A percentile compares a stretch with the other conserved stretches of the same genome.
Conservation (phyloP, 2,329 filamentous ascomycete species). For the Zelopaecilomyces penicillatus region DNA sequence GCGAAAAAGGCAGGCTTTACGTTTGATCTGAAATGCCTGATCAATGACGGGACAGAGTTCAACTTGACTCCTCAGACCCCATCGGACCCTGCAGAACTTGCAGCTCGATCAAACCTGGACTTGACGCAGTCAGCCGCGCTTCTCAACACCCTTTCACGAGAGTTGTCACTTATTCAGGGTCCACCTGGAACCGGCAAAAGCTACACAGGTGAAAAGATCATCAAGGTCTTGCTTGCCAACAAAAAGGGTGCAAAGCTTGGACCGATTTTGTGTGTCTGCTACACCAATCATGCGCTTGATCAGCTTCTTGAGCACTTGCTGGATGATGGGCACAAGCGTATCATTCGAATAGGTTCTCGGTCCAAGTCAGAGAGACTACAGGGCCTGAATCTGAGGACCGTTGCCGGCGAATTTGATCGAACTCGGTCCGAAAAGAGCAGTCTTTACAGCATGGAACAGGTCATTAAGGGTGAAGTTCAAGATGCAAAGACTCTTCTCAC, state of each 20-base stretch:
- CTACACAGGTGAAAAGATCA: constrained; percentile 51
- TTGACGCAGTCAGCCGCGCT: constrained; percentile 42
- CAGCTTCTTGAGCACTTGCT: constrained; percentile 45
- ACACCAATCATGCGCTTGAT: constrained; percentile 28
- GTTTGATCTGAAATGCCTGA: constrained; percentile 25
- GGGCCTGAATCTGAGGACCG: constrained; percentile 38
- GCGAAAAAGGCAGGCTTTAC: constrained; percentile 37
- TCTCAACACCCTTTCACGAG: constrained; percentile 41
- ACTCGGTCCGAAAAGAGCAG: constrained; percentile 32
- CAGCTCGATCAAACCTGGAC: constrained; percentile 40
- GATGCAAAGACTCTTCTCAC: neutral
- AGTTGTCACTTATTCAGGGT: constrained; percentile 57
- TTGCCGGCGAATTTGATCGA: constrained; percentile 21
- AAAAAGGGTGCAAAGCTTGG: constrained; percentile 31
- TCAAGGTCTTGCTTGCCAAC: constrained; percentile 43
- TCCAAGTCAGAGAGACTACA: constrained; percentile 47
- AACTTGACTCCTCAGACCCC: constrained; percentile 12
- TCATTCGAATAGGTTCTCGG: constrained; percentile 54
- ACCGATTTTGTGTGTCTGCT: constrained; percentile 44
- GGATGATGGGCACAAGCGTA: constrained; percentile 34
- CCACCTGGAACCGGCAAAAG: constrained; percentile 64
- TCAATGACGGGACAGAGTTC: constrained; percentile 10
- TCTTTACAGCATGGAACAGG: constrained; percentile 12
- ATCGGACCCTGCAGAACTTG: constrained; percentile 16
- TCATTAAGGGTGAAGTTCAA: neutral